phyloP scores from a whole-genome alignment of 2,329 filamentous ascomycete genomes.

The Cercospora sp. region DNA sequence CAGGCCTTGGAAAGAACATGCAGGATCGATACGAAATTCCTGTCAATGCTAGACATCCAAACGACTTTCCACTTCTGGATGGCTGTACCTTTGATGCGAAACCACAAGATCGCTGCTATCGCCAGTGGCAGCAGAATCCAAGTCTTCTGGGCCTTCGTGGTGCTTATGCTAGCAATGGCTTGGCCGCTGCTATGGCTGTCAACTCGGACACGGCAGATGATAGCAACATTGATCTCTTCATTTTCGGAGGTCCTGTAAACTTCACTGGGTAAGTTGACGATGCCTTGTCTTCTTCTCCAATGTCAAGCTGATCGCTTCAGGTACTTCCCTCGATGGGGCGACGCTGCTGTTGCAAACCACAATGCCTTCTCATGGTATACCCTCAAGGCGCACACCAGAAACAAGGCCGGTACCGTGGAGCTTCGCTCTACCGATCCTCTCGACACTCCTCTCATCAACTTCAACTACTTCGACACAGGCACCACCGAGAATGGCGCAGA shows the following conservation, averaged over 20 bases:
- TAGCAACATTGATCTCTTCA: slow-evolving; percentile 54
- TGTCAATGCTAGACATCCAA: slow-evolving; percentile 47
- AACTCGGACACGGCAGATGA: slow-evolving; percentile 43
- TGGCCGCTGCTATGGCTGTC: slow-evolving; percentile 52
- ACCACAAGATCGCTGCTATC: slow-evolving; percentile 44
- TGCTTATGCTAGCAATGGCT: slow-evolving; percentile 52
- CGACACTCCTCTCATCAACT: slow-evolving; percentile 62
- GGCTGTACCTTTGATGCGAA: slow-evolving; percentile 41
- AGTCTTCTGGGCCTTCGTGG: slow-evolving; percentile 41
- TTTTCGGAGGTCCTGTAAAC: slow-evolving; percentile 57
- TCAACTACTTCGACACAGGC: slow-evolving; percentile 60
- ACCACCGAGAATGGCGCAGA: slow-evolving; percentile 36
- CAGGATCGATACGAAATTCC: slow-evolving; percentile 60
- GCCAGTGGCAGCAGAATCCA: slow-evolving; percentile 44
- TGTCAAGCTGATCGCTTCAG: not conserved
- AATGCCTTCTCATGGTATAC: slow-evolving; percentile 53
- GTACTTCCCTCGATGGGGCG: slow-evolving; percentile 56
- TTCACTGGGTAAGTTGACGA: slow-evolving; percentile 45
- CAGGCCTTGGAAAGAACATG: slow-evolving; percentile 64
- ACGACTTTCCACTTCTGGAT: slow-evolving; percentile 42
- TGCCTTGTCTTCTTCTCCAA: not conserved
- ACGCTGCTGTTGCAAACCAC: slow-evolving; percentile 46
- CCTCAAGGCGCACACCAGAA: slow-evolving; percentile 65
- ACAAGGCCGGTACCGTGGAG: slow-evolving; percentile 60
- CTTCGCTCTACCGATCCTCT: slow-evolving; percentile 63